phyloP scores from a whole-genome alignment of 345 rosid genomes.

The Populus tremula region DNA sequence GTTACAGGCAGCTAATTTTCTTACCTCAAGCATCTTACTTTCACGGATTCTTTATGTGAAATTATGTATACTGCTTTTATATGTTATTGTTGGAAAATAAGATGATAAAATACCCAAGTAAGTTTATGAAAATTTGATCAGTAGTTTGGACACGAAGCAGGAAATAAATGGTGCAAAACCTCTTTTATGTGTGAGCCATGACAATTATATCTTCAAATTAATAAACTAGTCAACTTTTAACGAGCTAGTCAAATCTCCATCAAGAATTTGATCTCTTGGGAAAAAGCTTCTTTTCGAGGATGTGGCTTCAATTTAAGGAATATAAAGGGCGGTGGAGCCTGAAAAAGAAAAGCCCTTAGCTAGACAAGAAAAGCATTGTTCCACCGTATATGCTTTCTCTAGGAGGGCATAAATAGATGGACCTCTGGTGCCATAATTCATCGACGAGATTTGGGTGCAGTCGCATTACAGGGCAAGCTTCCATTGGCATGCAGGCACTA shows the following conservation, averaged over 20 bases:
- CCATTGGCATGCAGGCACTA: slow-evolving; percentile 40
- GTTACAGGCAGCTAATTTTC: not conserved
- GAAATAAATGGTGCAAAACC: too few relatives aligned
- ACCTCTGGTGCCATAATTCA: not conserved
- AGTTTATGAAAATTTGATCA: too few relatives aligned
- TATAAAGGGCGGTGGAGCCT: slow-evolving; percentile 3
- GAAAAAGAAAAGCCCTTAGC: not conserved
- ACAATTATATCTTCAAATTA: too few relatives aligned
- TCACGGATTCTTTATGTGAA: not conserved
- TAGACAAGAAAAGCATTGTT: slow-evolving; percentile 24
- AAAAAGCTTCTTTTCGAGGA: not conserved
- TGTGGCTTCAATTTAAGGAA: slow-evolving; percentile 3
- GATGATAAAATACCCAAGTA: too few relatives aligned
- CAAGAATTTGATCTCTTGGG: not conserved
- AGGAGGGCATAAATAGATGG: slow-evolving; percentile 25
- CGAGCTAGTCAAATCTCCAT: not conserved
- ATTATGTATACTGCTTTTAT: too few relatives aligned
- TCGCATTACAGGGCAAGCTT: slow-evolving; percentile 44
- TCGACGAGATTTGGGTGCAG: slow-evolving; percentile 21
- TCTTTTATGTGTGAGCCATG: not conserved
- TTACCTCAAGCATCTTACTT: too few relatives aligned
- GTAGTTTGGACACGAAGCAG: too few relatives aligned
- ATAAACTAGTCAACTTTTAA: not conserved
- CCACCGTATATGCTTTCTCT: slow-evolving; percentile 35
- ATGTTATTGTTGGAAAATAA: too few relatives aligned